phyloP scores from a whole-genome alignment of 176 grass and related monocot species.

The sorghum (Sorghum bicolor) region DNA sequence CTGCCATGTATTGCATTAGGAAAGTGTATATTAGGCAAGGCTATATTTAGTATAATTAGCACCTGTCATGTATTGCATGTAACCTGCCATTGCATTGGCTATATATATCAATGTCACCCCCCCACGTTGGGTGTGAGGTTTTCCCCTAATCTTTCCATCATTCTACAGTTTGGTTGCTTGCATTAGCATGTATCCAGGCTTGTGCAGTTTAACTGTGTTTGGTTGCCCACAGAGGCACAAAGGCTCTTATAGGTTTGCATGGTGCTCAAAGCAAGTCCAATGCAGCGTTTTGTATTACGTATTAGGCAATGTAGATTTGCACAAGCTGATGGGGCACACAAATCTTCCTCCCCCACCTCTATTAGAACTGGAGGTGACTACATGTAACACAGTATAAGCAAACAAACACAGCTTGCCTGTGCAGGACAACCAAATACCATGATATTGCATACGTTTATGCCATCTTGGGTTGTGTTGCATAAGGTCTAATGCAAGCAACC shows the following conservation, averaged over 20 bases:
- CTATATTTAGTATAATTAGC: too few relatives aligned
- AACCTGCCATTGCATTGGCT: too few relatives aligned
- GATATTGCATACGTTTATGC: background rate
- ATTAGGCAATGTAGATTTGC: background rate
- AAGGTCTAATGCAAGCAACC: background rate
- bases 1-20: too few relatives aligned
- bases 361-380: background rate
- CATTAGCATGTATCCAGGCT: background rate
- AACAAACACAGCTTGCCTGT: background rate
- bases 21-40: too few relatives aligned
- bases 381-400: background rate
- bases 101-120: too few relatives aligned
- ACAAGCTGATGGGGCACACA: background rate
- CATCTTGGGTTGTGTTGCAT: background rate
- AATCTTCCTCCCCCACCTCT: background rate
- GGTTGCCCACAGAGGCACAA: background rate
- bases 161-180: background rate
- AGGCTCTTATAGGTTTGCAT: background rate
- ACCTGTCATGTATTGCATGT: too few relatives aligned
- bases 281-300: background rate
- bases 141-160: too few relatives aligned
- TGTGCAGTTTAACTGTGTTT: background rate
- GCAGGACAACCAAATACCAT: background rate
- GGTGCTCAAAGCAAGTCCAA: background rate
- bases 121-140: too few relatives aligned